These are phyloP conservation scores for Colletotrichum chrysophilum DNA, from an alignment of 2,329 filamentous ascomycete species.

Conservation along the genomic window DNA sequence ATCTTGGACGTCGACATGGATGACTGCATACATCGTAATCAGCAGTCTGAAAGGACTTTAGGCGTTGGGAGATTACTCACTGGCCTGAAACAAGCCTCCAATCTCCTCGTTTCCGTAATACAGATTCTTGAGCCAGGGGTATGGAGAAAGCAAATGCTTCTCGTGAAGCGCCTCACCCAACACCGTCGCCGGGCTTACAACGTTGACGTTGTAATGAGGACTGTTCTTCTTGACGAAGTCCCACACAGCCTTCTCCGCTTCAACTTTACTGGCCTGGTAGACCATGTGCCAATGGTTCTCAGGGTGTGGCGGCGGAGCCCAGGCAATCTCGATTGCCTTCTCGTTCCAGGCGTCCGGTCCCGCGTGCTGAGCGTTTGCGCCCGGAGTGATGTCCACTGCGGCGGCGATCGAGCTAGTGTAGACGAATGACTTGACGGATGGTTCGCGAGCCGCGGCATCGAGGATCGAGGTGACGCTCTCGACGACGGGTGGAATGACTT, in stretches of 20 bases:
- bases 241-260: background rate
- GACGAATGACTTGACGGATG: background rate
- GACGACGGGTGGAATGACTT: background rate
- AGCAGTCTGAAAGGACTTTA: background rate
- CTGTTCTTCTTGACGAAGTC: background rate
- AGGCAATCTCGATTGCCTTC: background rate
- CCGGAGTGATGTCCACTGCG: background rate
- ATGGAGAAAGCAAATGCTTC: background rate
- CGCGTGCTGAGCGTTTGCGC: accelerated
- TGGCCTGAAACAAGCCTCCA: background rate
- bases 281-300: background rate
- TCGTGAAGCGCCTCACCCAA: background rate
- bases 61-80: background rate
- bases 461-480: background rate
- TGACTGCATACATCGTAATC: background rate
- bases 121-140: background rate
- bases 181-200: background rate
- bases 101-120: background rate
- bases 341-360: background rate
- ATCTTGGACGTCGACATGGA: background rate
- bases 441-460: background rate
- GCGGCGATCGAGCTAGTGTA: background rate
- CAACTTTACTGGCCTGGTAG: background rate
- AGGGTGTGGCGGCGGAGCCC: background rate
- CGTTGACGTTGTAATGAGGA: background rate